Base-by-base conservation (phyloP, 352 stramenopile species). In the Pelagophyceae sp. region DNA sequence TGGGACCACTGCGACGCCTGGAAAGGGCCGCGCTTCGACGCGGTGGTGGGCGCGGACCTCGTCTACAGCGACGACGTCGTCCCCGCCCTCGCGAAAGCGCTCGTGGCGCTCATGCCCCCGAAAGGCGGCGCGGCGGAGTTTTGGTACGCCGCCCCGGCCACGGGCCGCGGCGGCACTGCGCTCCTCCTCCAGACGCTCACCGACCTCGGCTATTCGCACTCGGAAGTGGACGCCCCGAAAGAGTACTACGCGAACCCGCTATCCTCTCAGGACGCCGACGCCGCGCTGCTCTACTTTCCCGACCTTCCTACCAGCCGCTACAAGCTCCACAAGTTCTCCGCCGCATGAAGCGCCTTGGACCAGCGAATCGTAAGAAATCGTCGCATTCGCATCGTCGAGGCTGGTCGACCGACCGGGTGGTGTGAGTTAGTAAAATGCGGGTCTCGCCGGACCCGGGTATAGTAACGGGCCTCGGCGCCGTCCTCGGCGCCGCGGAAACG, bases 41-140 rank as follows among this genome's bases (percentile, higher is more conserved):
- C 82, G 72, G 72, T 93, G 31, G 83, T 93, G 79, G 87, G 88
- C n/a, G 91, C 87, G 0, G 89, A 93, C 80, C 82, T 91, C 1
- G 88, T 93, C 54, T 93, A 93, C 80, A 80, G 88, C 76, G 82
- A 82, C 76, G 82, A 85, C 0, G 86, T 92, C 67, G 87, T 91
- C 25, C 82, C 81, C 20, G 72, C 90, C n/a, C 79, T 93, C 29
- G 79, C 81, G 38, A 82, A 82, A 29, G 83, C 86, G n/a, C 76
- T 92, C 2, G 82, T 79, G 63, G 72, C 88, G n/a, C 76, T 91
- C 17, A 38, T 80, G 40, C 50, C 81, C 81, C 37, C 63, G 60
- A 40, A 27, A 2, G 27, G 45, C 19, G 37, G 40, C 32, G 78
- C 71, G 33, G 84, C 83, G 40, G 76, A 33, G 0, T 91, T 93